Percentiles rank a stretch among this genome's conserved stretches.
phyloP scores from a whole-genome alignment of 495 filamentous ascomycete species.

The Xanthoparmelia taractica region DNA sequence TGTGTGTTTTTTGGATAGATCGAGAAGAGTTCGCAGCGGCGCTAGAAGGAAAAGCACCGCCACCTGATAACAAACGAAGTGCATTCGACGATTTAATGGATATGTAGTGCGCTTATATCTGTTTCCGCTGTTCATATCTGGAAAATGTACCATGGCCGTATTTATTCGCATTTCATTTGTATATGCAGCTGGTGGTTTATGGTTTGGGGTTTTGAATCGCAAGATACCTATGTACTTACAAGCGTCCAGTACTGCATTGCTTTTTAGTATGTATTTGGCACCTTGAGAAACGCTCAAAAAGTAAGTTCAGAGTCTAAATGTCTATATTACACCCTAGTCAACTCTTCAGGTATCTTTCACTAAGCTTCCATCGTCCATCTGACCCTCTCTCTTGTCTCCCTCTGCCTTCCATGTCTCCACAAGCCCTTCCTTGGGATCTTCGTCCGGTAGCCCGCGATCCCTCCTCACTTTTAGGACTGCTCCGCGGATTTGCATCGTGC shows the following conservation, averaged over 20 bases:
- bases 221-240: too few relatives aligned
- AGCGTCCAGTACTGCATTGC: neutral
- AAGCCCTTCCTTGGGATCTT: slow-evolving; percentile 60
- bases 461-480: slow-evolving; percentile 71
- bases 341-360: slow-evolving; percentile 47
- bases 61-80: slow-evolving; percentile 6
- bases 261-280: neutral
- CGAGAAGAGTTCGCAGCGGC: slow-evolving; percentile 29
- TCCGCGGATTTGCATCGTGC: slow-evolving; percentile 65
- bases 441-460: slow-evolving; percentile 63
- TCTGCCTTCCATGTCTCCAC: slow-evolving; percentile 58
- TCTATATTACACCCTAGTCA: neutral
- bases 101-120: neutral
- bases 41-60: slow-evolving; percentile 17
- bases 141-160: neutral
- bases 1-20: slow-evolving; percentile 18
- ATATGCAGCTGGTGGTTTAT: neutral
- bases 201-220: too few relatives aligned
- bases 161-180: neutral
- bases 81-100: slow-evolving; percentile 21
- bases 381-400: slow-evolving; percentile 48
- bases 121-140: neutral
- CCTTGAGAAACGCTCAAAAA: too few relatives aligned
- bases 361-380: slow-evolving; percentile 57
- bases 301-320: neutral